Base-by-base conservation (phyloP, 768 basidiomycete genomes). In the Trametes maxima region DNA sequence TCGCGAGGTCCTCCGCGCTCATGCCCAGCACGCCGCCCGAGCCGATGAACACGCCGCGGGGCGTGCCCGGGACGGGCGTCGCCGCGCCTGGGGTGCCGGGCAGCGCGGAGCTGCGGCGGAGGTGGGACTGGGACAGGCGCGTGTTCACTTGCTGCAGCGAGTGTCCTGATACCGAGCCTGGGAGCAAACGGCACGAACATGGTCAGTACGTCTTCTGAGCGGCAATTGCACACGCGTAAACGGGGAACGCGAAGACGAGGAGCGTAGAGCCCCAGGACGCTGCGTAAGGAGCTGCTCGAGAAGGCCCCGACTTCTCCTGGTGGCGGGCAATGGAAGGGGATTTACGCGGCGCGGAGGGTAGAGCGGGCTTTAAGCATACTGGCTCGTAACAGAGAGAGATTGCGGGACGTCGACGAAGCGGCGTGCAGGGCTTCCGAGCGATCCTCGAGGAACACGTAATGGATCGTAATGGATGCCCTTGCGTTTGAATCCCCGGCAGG, bases 131-230 rank as follows among this genome's bases (percentile, higher is more conserved):
- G 35, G 65, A 63, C 22, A 61, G 52, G 8, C 70, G 71, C 2
- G 67, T 65, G 55, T 66, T 70, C 21, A 69, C 33, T 35, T 66
- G 64, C 44, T 70, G 69, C 13, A 70, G 59, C 4, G 77, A 80
- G 62, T 79, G 78, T 2, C 73, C 77, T 28, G 76, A 79, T 52
- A 70, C 63, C 3, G 79, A 79, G 50, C 73, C 74, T 61, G 67
- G 35, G 37, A 52, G 44, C 40, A 36, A 21, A 42, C 12, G 25
- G 22, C 17, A 21, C 39, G 48, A 24, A 21, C 25, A 22, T 36
- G 42, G 44, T 63, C 45, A 62, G 46, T 52, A 40, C 16, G 11
- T 22, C 28, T 39, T 17, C 36, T 8, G 33, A 40, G 36, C 2
- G 33, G 21, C 19, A 36, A 16, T 11, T 40, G 39, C n/a, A 1